These are phyloP conservation scores for Rhodotorula mucilaginosa DNA, from an alignment of 1,284 basidiomycete species.

Conservation along the genomic window DNA sequence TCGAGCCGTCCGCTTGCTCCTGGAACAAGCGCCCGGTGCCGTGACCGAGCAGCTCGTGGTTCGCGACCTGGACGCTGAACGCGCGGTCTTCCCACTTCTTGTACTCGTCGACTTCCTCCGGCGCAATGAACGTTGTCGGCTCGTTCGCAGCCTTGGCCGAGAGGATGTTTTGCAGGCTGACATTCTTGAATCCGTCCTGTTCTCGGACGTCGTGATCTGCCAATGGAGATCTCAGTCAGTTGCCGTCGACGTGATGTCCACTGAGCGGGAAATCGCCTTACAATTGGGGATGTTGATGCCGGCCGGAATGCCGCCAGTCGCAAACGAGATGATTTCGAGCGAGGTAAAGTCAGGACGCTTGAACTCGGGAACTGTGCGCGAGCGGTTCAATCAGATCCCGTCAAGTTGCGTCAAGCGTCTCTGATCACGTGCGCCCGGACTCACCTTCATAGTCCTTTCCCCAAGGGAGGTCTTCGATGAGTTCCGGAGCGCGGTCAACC, in stretches of 20 bases:
- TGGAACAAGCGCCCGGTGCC: conserved; percentile 71
- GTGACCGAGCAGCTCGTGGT: conserved; percentile 32
- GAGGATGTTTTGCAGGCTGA: conserved; percentile 64
- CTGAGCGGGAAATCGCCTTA: conserved; percentile 62
- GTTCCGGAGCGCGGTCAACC: conserved; percentile 67
- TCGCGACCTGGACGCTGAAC: conserved; percentile 64
- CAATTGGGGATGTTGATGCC: conserved; percentile 57
- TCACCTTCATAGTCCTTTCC: conserved; percentile 77
- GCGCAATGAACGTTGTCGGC: conserved; percentile 67
- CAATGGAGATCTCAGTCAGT: too few species aligned
- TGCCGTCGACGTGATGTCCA: too few species aligned
- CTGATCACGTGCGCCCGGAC: neutral
- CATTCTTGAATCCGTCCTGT: conserved; percentile 67
- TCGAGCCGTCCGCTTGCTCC: conserved; percentile 67
- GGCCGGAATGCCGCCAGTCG: conserved; percentile 77
- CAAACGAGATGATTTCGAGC: conserved; percentile 52
- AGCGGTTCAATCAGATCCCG: neutral
- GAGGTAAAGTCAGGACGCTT: conserved; percentile 80
- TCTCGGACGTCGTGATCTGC: conserved; percentile 68
- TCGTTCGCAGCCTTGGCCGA: conserved; percentile 78
- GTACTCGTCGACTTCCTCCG: conserved; percentile 66
- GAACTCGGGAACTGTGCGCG: conserved; percentile 52
- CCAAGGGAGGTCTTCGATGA: conserved; percentile 79
- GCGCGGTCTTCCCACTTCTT: conserved; percentile 70
- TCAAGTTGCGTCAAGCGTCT: neutral